A percentile compares a stretch with the other conserved stretches of the same genome.
phyloP scores from a whole-genome alignment of 2,329 filamentous ascomycete genomes.

The Waltergamsia citrina region DNA sequence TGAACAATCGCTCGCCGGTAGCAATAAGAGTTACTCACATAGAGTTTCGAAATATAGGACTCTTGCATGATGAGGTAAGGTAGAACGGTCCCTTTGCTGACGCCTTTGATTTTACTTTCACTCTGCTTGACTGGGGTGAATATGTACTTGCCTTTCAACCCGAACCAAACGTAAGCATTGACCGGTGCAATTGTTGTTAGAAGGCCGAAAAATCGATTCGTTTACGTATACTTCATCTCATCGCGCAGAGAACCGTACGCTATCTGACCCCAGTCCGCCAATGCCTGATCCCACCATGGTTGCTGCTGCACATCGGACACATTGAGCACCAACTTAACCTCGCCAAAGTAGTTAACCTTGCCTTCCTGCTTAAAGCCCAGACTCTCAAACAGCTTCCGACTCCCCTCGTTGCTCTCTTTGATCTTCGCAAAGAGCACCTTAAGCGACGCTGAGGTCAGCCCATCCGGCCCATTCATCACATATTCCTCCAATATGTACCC shows the following conservation, averaged over 20 bases:
- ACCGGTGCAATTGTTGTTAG: constrained; percentile 1
- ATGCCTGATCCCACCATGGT: constrained; percentile 13
- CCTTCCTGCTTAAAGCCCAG: constrained; percentile 44
- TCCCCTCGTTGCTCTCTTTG: constrained; percentile 43
- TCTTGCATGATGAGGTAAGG: no score
- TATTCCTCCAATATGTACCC: constrained; percentile 42
- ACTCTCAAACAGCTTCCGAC: constrained; percentile 39
- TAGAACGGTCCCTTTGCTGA: no score
- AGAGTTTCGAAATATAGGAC: no score
- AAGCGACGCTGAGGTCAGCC: constrained; percentile 13
- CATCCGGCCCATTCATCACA: constrained; percentile 6
- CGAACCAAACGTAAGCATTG: no score
- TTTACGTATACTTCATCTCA: neutral
- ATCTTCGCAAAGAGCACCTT: constrained; percentile 49
- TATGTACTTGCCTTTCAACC: neutral
- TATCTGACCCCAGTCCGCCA: constrained; percentile 4
- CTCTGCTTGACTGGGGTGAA: no score
- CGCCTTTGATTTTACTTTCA: no score
- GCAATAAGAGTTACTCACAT: no score
- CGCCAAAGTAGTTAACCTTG: constrained; percentile 49
- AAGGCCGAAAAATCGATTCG: neutral
- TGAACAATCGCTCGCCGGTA: no score
- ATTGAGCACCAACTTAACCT: constrained; percentile 39
- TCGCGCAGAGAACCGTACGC: constrained; percentile 3
- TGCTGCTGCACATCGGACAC: constrained; percentile 15